phyloP scores from a whole-genome alignment of 2,329 filamentous ascomycete genomes.

The Acrocalymma vagum region DNA sequence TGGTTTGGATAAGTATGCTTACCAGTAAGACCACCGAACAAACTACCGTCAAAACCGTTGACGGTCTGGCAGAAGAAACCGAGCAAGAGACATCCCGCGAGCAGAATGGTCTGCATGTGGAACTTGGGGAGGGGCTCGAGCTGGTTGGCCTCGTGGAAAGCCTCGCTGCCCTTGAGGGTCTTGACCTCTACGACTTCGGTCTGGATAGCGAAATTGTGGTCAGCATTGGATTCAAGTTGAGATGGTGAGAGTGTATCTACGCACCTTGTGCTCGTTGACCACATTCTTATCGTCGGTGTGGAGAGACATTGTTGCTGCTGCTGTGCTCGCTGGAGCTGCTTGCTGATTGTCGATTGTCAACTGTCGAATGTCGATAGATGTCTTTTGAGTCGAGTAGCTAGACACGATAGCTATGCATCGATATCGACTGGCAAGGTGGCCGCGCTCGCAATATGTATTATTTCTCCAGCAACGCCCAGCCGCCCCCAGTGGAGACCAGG shows the following conservation, averaged over 20 bases:
- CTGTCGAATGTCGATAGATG: too few relatives aligned
- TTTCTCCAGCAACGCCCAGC: too few relatives aligned
- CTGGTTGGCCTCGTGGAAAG: constrained; percentile 64
- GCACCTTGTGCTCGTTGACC: constrained; percentile 5
- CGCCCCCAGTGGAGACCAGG: too few relatives aligned
- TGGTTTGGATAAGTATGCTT: background rate
- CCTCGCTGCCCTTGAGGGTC: constrained; percentile 61
- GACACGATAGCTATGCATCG: too few relatives aligned
- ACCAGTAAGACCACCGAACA: constrained; percentile 58
- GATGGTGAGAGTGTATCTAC: constrained; percentile 8
- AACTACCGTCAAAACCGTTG: constrained; percentile 67
- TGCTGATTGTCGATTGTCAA: too few relatives aligned
- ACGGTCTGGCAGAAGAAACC: constrained; percentile 60
- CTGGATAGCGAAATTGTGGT: constrained; percentile 9
- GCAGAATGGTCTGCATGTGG: constrained; percentile 24
- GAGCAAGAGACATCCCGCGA: constrained; percentile 28
- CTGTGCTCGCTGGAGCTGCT: constrained; percentile 14
- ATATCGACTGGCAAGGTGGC: too few relatives aligned
- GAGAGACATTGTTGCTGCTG: constrained; percentile 22
- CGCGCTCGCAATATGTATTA: too few relatives aligned
- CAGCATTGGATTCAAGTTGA: background rate
- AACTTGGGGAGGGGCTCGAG: constrained; percentile 56
- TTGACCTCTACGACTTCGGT: constrained; percentile 48
- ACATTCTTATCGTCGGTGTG: constrained; percentile 26
- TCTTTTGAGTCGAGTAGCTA: too few relatives aligned